phyloP scores from a whole-genome alignment of 225 moss, liverwort and hornwort species.

The Physcomitrium patens region DNA sequence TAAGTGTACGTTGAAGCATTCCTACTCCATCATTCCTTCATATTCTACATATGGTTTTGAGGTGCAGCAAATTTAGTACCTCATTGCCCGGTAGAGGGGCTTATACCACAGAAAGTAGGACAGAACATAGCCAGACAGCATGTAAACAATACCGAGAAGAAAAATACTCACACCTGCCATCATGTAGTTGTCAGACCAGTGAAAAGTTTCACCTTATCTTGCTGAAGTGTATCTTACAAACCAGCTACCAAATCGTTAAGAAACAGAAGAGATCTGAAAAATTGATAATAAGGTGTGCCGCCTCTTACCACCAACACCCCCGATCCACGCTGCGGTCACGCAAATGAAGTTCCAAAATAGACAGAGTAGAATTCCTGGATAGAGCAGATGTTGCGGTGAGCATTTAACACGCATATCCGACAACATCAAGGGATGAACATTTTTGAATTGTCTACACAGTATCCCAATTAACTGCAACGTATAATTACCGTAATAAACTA shows the following conservation, averaged over 20 bases:
- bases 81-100: conserved; percentile 93
- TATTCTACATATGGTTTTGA: not conserved
- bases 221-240: not conserved
- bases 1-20: not conserved
- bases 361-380: conserved; percentile 75
- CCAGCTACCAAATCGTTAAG: not conserved
- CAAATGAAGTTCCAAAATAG: conserved; percentile 89
- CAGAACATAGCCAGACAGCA: conserved; percentile 65
- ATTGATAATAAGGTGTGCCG: conserved; percentile 15
- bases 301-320: conserved; percentile 65
- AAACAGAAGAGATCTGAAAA: conserved; percentile 10
- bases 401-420: not conserved
- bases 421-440: not conserved
- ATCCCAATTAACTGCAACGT: not conserved
- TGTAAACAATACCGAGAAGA: conserved; percentile 84
- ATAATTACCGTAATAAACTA: not conserved
- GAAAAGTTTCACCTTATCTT: too few species aligned
- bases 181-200: conserved; percentile 17
- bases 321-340: conserved; percentile 81
- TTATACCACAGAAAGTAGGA: conserved; percentile 98
- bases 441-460: not conserved
- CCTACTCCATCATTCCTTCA: too few species aligned
- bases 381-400: conserved; percentile 18
- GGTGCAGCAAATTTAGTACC: conserved; percentile 46
- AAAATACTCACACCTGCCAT: conserved; percentile 81